phyloP scores from a whole-genome alignment of 306 rosid species.

The Lagenaria siceraria region DNA sequence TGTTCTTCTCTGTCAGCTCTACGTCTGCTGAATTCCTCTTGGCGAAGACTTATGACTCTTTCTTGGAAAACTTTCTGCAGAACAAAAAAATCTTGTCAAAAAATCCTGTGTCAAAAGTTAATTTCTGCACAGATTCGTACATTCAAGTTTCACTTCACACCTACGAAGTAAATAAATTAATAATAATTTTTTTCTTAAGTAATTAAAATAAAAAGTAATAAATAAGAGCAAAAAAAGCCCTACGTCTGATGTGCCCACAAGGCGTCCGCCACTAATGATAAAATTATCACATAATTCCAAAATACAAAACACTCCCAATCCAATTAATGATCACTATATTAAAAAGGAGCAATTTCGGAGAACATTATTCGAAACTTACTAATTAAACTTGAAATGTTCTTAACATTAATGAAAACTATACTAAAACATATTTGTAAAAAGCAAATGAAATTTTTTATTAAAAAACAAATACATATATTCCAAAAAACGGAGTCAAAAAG shows the following conservation, averaged over 20 bases:
- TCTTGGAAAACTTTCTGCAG: constrained; percentile 53
- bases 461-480: too few species aligned
- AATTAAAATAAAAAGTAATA: too few species aligned
- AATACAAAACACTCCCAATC: background rate
- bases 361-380: background rate
- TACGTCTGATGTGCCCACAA: background rate
- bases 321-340: background rate
- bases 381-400: background rate
- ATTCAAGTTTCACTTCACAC: background rate
- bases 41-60: constrained; percentile 48
- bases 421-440: too few species aligned
- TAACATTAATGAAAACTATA: background rate
- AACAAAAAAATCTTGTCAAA: background rate
- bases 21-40: constrained; percentile 53
- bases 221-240: background rate
- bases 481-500: too few species aligned
- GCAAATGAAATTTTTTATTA: too few species aligned
- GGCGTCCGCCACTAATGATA: too few species aligned
- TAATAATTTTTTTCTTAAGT: too few species aligned
- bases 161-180: too few species aligned
- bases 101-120: too few species aligned
- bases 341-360: background rate
- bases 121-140: background rate
- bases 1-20: constrained; percentile 64
- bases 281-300: too few species aligned